These are phyloP conservation scores for Bretziella fagacearum DNA, from an alignment of 2,329 filamentous ascomycete species.

Conservation along the genomic window DNA sequence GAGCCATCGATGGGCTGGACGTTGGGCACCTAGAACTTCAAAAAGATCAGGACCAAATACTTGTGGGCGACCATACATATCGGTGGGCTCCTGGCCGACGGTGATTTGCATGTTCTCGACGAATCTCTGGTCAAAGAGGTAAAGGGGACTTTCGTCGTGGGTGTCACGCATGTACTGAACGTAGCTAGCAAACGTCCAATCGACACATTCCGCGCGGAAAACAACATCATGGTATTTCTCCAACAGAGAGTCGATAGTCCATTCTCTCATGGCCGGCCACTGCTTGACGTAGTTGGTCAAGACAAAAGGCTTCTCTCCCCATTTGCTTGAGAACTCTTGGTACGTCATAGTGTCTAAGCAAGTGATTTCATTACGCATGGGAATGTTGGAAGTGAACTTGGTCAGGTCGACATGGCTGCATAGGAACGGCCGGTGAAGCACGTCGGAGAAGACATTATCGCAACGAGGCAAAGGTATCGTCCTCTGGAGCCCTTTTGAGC, in stretches of 20 bases:
- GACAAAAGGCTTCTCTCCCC: constrained; percentile 73
- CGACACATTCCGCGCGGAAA: constrained; percentile 83
- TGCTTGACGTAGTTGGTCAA: constrained; percentile 62
- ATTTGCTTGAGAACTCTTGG: constrained; percentile 55
- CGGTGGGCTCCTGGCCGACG: constrained; percentile 34
- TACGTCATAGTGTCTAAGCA: constrained; percentile 52
- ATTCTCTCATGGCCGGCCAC: constrained; percentile 63
- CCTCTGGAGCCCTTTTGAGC: constrained; percentile 31
- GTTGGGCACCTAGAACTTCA: constrained; percentile 54
- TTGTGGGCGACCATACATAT: constrained; percentile 59
- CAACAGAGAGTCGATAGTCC: constrained; percentile 54
- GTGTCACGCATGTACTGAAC: constrained; percentile 65
- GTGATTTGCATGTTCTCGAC: constrained; percentile 66
- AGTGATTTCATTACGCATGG: constrained; percentile 52
- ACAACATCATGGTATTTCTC: constrained; percentile 45
- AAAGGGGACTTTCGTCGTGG: constrained; percentile 73
- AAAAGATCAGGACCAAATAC: constrained; percentile 85
- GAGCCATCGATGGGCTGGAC: constrained; percentile 82
- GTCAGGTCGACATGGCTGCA: constrained; percentile 60
- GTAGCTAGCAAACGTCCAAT: constrained; percentile 77
- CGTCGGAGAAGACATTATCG: constrained; percentile 70
- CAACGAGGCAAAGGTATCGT: constrained; percentile 45
- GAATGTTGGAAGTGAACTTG: constrained; percentile 55
- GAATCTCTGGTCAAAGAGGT: constrained; percentile 79
- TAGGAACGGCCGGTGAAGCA: constrained; percentile 75